Base-by-base conservation (phyloP, 805 yeast species). In the Brettanomyces bruxellensis region DNA sequence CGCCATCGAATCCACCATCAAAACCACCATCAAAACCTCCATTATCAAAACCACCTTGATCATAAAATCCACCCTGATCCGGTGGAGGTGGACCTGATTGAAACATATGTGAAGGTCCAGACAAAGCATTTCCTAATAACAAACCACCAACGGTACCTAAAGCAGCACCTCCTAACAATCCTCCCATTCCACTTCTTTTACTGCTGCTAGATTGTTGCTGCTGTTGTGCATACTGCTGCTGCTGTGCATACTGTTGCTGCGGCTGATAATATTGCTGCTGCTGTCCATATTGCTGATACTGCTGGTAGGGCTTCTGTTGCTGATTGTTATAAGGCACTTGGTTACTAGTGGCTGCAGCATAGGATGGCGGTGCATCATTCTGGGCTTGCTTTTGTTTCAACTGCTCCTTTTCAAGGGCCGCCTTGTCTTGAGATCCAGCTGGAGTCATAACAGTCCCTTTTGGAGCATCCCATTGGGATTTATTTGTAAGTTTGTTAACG, bases 391-490 rank as follows among this genome's bases (percentile, higher is more conserved):
- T 38, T 34, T 34, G 22, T 24, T 5, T 45, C 24, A 13, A 25
- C 40, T 37, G 14, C 11, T 23, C 11, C 22, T 35, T 24, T 36
- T 12, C 22, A 5, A 5, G 7, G 13, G 38, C 37, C 5, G 9
- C 38, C 6, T 22, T 22, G n/a, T 22, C 4, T 51, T 46, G 6
- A 52, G 75, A 74, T 1, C 54, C 60, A 7, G 32, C 32, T 28
- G 32, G 9, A 7, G 32, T 28, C 32, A 6, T 9, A 28, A 28
- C 32, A 0, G 86, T 77, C 1, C 83, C 83, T 9, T 50, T 48
- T 13, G 96, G 97, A 12, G 81, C 78, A 45, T 86, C 95, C 98
- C 98, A 91, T 63, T 89, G 96, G 0, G 96, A 86, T 53, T 78
- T 69, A 49, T 85, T 83, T 12, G 86, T 76, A 13, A 71, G 57